A percentile compares a stretch with the other conserved stretches of the same genome.
These are phyloP conservation scores for Pythium periplocum DNA, from an alignment of 352 stramenopile species.

Conservation along the genomic window DNA sequence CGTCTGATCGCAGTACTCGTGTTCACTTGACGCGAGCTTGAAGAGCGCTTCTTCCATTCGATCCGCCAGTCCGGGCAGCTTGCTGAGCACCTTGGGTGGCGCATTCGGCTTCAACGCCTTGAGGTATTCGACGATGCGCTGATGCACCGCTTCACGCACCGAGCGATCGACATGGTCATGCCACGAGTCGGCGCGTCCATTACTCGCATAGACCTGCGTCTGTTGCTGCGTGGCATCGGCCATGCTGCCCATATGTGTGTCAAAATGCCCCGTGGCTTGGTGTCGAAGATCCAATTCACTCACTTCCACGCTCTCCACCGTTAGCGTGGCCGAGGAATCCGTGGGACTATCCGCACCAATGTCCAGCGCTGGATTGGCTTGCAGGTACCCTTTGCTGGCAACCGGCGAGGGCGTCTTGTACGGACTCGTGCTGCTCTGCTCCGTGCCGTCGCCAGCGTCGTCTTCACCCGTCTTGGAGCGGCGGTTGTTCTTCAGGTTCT, in stretches of 20 bases:
- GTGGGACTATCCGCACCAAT: constrained; percentile 16
- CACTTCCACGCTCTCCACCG: constrained; percentile 3
- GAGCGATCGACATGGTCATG: constrained; percentile 21
- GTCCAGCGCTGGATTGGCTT: background rate
- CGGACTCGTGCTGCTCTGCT: background rate
- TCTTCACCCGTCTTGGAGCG: constrained; percentile 63
- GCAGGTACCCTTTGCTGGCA: background rate
- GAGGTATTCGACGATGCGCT: constrained; percentile 88
- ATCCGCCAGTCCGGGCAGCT: constrained; percentile 93
- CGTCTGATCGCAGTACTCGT: constrained; percentile 89
- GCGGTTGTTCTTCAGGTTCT: constrained; percentile 65
- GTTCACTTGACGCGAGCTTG: constrained; percentile 57
- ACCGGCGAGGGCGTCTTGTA: background rate
- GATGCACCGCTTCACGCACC: constrained; percentile 39
- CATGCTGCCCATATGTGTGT: background rate
- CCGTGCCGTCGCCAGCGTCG: constrained; percentile 19
- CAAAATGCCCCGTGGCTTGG: no score
- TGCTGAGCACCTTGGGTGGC: constrained; percentile 92
- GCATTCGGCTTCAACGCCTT: constrained; percentile 93
- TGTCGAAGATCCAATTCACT: constrained; percentile 8
- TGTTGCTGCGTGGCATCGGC: background rate
- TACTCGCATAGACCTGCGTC: no score
- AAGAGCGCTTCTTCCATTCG: constrained; percentile 95
- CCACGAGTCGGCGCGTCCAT: constrained; percentile 14
- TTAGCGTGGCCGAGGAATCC: constrained; percentile 9